Base-by-base conservation (phyloP, 495 filamentous ascomycete species). In the Jackrogersella multiformis region DNA sequence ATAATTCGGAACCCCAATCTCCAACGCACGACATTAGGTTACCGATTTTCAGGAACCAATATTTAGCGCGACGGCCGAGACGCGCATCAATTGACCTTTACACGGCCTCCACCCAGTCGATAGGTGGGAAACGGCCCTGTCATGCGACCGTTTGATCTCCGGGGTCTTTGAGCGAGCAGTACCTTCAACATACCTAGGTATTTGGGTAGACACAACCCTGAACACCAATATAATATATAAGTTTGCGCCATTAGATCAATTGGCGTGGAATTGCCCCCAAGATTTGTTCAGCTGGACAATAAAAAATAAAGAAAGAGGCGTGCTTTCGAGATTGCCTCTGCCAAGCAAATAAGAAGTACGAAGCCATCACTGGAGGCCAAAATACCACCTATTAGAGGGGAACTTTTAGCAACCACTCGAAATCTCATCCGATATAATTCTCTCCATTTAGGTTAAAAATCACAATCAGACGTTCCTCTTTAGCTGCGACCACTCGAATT, bases 41-140 rank as follows among this genome's bases (percentile, higher is more conserved):
- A 54, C 61, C 56, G 55, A 69, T 64, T 21, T 60, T 57, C 66
- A 69, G 67, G 67, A 61, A 70, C 61, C 56, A 53, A 55, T 35
- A n/a, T 45, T 36, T 64, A 61, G 66, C 55, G 60, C 39, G 56
- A 55, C 49, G 56, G 56, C 67, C 56, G 44, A 70, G 52, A 56
- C 61, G 56, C 61, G 61, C 56, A 61, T 46, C 52, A 49, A n/a
- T 61, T 45, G 35, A 60, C 51, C 32, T 57, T 44, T 30, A 49
- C 18, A 39, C 49, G 49, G 55, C 54, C 34, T 12, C 35, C 18
- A 21, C 45, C 63, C 21, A 61, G 51, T 61, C 51, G 36, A 69
- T 69, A 64, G 54, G 67, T 55, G 53, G 67, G 42, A 57, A 48
- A 46, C 39, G 61, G 30, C 56, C n/a, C 61, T 35, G 52, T 18